A percentile compares a stretch with the other conserved stretches of the same genome.
Evolutionary conservation across 306 rosid genomes (phyloP).

Genomic region (Pyrus pyrifolia): DNA sequence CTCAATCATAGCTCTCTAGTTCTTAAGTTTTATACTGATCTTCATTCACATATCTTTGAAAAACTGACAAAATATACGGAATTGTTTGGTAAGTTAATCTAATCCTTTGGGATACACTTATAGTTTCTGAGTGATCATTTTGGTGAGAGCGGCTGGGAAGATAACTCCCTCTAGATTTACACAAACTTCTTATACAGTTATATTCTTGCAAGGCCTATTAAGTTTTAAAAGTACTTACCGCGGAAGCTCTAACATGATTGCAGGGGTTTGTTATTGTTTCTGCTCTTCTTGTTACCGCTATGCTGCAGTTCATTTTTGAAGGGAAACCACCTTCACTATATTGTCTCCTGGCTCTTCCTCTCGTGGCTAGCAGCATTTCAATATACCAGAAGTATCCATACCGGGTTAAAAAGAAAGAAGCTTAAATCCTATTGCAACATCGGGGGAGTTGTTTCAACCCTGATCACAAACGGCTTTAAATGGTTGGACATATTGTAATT

Average conservation of each 20-base stretch:
- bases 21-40: neutral
- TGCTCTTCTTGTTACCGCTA: slow-evolving; percentile 83
- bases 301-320: slow-evolving; percentile 89
- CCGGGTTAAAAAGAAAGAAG: slow-evolving; percentile 59
- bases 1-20: neutral
- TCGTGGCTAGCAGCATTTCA: slow-evolving; percentile 75
- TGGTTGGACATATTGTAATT: slow-evolving; percentile 20
- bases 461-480: neutral
- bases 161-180: neutral
- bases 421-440: slow-evolving; percentile 20
- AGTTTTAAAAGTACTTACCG: neutral
- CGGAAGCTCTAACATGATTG: slow-evolving; percentile 24
- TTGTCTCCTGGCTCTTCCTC: slow-evolving; percentile 85
- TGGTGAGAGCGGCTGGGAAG: slow-evolving; percentile 1
- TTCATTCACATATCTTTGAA: neutral
- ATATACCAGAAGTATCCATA: slow-evolving; percentile 84
- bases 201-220: neutral
- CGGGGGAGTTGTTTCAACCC: slow-evolving; percentile 15
- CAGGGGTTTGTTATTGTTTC: slow-evolving; percentile 98
- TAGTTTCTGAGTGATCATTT: slow-evolving; percentile 5
- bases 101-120: neutral
- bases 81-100: neutral
- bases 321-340: slow-evolving; percentile 84
- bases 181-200: neutral
- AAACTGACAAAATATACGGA: neutral